phyloP scores from a whole-genome alignment of 2,329 filamentous ascomycete genomes.

The Ophiostoma montium region DNA sequence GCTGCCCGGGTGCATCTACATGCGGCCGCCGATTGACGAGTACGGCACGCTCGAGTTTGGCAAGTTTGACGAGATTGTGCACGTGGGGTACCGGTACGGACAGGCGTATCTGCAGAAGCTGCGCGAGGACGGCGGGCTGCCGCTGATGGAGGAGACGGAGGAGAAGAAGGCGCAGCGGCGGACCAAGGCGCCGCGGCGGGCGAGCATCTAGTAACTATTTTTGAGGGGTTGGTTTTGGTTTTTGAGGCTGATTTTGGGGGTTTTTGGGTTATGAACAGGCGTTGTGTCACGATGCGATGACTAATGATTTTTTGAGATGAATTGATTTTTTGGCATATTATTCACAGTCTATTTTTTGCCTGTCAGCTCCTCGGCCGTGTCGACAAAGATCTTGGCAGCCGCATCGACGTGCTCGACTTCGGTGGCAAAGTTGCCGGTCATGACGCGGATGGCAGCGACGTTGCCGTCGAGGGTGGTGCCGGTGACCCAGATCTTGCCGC shows the following conservation, averaged over 20 bases:
- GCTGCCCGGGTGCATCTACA: conserved; percentile 83
- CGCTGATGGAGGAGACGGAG: conserved; percentile 55
- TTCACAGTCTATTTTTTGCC: not conserved
- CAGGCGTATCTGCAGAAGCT: conserved; percentile 65
- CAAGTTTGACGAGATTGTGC: conserved; percentile 95
- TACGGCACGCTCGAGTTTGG: conserved; percentile 94
- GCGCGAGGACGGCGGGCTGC: conserved; percentile 63
- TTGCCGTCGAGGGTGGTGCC: conserved; percentile 54
- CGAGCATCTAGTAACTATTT: conserved; percentile 46
- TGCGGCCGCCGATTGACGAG: conserved; percentile 84
- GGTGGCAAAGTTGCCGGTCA: conserved; percentile 55
- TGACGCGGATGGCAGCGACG: conserved; percentile 66
- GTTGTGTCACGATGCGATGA: not conserved
- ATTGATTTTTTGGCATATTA: not conserved
- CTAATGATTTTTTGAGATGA: no score
- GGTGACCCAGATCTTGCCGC: conserved; percentile 72
- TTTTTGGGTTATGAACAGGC: not conserved
- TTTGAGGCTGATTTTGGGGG: not conserved
- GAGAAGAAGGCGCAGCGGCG: conserved; percentile 63
- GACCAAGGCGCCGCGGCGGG: conserved; percentile 66
- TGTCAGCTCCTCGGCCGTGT: conserved; percentile 42
- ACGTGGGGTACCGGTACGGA: conserved; percentile 75
- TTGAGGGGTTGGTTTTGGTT: not conserved
- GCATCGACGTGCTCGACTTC: conserved; percentile 59
- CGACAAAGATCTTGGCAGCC: conserved; percentile 62